Evolutionary conservation across 306 rosid genomes (phyloP).

Genomic region (Cucurbita pepo): DNA sequence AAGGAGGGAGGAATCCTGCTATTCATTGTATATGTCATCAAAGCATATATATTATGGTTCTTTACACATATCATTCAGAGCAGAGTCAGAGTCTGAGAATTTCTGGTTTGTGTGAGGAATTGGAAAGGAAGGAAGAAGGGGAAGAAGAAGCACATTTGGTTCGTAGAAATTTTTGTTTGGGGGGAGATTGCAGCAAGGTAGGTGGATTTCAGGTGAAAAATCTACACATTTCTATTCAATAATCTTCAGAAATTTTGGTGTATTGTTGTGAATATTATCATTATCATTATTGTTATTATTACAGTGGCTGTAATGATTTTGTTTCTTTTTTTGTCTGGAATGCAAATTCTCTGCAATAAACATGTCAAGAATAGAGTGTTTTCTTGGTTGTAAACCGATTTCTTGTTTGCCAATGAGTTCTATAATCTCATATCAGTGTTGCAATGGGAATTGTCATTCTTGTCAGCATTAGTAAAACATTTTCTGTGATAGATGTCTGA

Average conservation of each 20-base stretch:
- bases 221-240: constrained; percentile 7
- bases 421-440: neutral
- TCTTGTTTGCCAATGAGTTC: neutral
- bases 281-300: neutral
- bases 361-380: constrained; percentile 1
- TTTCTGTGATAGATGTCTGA: neutral
- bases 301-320: constrained; percentile 1
- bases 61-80: neutral
- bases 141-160: neutral
- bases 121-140: neutral
- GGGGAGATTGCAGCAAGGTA: neutral
- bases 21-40: constrained; percentile 5
- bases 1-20: neutral
- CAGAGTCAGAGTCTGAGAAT: neutral
- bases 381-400: neutral
- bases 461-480: constrained; percentile 3
- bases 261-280: constrained; percentile 6
- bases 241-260: constrained; percentile 6
- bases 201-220: constrained; percentile 5
- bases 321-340: neutral
- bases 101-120: constrained; percentile 1
- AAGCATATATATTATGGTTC: constrained; percentile 4
- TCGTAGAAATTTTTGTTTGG: neutral
- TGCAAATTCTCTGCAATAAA: neutral
- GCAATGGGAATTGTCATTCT: neutral